Evolutionary conservation across 176 grass and related monocot genomes (phyloP).

Genomic region (Rhynchospora pubera): DNA sequence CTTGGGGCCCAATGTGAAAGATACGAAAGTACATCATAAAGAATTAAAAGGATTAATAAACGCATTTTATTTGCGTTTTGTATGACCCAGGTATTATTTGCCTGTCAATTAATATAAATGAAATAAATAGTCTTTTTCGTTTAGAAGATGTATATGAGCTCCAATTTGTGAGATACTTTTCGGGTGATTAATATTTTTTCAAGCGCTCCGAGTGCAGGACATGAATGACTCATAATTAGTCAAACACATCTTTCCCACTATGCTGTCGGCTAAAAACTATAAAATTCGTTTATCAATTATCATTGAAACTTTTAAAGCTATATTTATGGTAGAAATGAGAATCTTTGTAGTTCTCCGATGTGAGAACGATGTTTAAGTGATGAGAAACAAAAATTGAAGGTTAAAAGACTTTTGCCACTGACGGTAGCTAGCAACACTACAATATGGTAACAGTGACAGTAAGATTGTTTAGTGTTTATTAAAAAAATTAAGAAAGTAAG

Average conservation of each 20-base stretch:
- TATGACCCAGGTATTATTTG: background rate
- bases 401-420: constrained; percentile 10
- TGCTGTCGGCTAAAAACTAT: background rate
- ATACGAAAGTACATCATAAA: too few species aligned
- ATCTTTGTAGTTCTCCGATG: constrained; percentile 19
- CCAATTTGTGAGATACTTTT: too few species aligned
- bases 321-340: constrained; percentile 4
- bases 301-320: background rate
- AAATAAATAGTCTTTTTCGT: too few species aligned
- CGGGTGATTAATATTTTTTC: too few species aligned
- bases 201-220: background rate
- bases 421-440: background rate
- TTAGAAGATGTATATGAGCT: too few species aligned
- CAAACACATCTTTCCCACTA: background rate
- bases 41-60: too few species aligned
- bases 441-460: constrained; percentile 1
- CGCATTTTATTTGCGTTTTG: background rate
- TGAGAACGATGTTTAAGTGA: background rate
- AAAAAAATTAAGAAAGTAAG: background rate
- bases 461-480: background rate
- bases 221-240: background rate
- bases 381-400: background rate
- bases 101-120: background rate
- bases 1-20: too few species aligned
- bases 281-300: background rate